Conservation (phyloP, 2,329 filamentous ascomycete species). For the Sphaerulina musiva region DNA sequence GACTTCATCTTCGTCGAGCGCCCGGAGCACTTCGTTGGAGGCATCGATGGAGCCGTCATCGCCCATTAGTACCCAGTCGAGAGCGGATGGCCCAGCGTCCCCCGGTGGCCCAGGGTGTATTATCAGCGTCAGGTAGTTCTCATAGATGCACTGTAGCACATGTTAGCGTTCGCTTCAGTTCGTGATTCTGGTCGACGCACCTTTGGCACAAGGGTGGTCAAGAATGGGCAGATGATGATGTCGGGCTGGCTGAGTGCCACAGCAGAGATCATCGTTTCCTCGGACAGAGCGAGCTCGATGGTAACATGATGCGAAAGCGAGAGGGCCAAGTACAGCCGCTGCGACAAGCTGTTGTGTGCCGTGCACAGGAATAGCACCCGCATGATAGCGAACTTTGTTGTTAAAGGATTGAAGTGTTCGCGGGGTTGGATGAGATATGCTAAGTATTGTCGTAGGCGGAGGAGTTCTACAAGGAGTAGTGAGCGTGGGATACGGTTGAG, state of each 20-base stretch:
- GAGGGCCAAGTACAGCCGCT: constrained; percentile 36
- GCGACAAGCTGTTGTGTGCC: constrained; percentile 42
- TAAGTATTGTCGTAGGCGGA: no score
- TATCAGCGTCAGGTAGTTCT: constrained; percentile 37
- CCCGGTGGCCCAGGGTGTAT: constrained; percentile 41
- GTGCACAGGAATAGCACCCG: constrained; percentile 43
- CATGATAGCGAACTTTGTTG: constrained; percentile 22
- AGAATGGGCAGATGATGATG: constrained; percentile 41
- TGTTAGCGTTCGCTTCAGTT: not conserved
- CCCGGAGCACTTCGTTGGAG: constrained; percentile 28
- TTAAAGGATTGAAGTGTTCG: not conserved
- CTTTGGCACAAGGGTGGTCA: constrained; percentile 36
- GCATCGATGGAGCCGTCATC: constrained; percentile 37
- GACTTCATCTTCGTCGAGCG: constrained; percentile 22
- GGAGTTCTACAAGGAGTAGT: not conserved
- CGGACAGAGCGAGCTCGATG: constrained; percentile 36
- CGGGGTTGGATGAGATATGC: not conserved
- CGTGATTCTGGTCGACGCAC: constrained; percentile 1
- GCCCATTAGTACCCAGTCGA: constrained; percentile 42
- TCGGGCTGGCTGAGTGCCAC: constrained; percentile 35
- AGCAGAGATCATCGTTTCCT: constrained; percentile 36
- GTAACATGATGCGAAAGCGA: constrained; percentile 36
- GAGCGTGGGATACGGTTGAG: no score
- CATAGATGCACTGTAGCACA: constrained; percentile 29
- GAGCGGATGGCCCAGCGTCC: constrained; percentile 39